Evolutionary conservation across 2,329 filamentous ascomycete genomes (phyloP).

Genomic region (Grosmannia huntii): DNA sequence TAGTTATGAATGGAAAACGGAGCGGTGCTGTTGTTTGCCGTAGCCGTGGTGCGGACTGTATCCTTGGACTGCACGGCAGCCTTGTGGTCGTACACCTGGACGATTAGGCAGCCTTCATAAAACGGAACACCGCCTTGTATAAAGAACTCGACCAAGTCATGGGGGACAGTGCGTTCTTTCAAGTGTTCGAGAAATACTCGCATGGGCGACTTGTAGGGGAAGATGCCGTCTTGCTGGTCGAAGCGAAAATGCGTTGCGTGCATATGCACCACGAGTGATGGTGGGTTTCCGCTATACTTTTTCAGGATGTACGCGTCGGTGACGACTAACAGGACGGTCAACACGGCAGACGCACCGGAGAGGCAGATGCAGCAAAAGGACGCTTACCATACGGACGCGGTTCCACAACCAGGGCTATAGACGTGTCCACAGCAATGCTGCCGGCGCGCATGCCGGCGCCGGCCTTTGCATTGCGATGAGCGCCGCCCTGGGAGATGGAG

Average conservation of each 20-base stretch:
- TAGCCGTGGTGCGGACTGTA: slow-evolving; percentile 36
- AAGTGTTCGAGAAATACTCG: slow-evolving; percentile 67
- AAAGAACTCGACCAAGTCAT: slow-evolving; percentile 76
- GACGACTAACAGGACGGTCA: slow-evolving; percentile 43
- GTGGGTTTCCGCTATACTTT: slow-evolving; percentile 54
- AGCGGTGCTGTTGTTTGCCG: slow-evolving; percentile 46
- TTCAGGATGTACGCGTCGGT: slow-evolving; percentile 68
- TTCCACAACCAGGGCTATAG: slow-evolving; percentile 24
- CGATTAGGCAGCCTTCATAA: slow-evolving; percentile 91
- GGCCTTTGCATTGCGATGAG: slow-evolving; percentile 35
- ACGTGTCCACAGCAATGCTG: slow-evolving; percentile 31
- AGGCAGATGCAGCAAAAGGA: neutral
- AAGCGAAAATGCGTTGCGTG: slow-evolving; percentile 81
- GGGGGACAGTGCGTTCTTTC: slow-evolving; percentile 63
- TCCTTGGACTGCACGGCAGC: slow-evolving; percentile 48
- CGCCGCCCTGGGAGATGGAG: slow-evolving; percentile 1
- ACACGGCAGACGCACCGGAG: neutral
- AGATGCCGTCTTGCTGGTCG: slow-evolving; percentile 86
- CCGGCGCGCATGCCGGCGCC: slow-evolving; percentile 33
- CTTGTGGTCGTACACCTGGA: slow-evolving; percentile 84
- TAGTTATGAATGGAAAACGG: slow-evolving; percentile 87
- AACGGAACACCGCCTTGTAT: slow-evolving; percentile 60
- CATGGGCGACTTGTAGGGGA: slow-evolving; percentile 89
- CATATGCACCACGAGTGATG: slow-evolving; percentile 78
- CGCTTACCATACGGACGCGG: slow-evolving; percentile 40